Evolutionary conservation across 345 rosid genomes (phyloP).

Genomic region (Hibiscus syriacus): DNA sequence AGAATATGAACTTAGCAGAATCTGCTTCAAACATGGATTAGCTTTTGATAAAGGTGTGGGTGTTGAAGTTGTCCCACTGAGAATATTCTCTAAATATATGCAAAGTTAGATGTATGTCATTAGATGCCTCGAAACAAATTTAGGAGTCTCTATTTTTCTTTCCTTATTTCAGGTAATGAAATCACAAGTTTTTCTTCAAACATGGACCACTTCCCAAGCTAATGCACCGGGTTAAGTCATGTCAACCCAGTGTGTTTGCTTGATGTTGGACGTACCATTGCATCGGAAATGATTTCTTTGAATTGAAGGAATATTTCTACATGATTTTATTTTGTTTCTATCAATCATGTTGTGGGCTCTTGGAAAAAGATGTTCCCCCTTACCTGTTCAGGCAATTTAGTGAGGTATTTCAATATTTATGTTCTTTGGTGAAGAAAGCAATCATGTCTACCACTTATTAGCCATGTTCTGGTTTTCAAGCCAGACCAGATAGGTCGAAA

Average conservation of each 20-base stretch:
- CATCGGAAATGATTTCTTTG: constrained; percentile 14
- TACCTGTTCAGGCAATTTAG: constrained; percentile 20
- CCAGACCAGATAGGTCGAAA: not conserved
- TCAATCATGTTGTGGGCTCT: constrained; percentile 28
- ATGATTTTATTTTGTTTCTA: constrained; percentile 29
- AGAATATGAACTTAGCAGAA: not conserved
- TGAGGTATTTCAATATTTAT: constrained; percentile 12
- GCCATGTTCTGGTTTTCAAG: constrained; percentile 9
- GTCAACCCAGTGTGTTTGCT: constrained; percentile 9
- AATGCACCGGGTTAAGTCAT: constrained; percentile 10
- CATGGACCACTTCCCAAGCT: not conserved
- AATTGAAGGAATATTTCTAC: constrained; percentile 38
- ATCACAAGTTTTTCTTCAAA: no score
- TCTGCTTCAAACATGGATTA: no score
- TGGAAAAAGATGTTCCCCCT: constrained; percentile 25
- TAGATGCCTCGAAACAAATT: not conserved
- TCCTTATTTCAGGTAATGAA: no score
- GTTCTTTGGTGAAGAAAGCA: constrained; percentile 7
- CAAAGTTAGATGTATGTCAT: not conserved
- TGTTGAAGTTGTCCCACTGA: no score
- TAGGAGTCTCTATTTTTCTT: no score
- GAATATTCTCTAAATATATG: not conserved
- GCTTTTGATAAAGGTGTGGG: no score
- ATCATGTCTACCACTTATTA: constrained; percentile 14
- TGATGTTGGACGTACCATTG: constrained; percentile 1